Conservation (phyloP, 1,284 basidiomycete genomes). For the Papiliotrema laurentii region DNA sequence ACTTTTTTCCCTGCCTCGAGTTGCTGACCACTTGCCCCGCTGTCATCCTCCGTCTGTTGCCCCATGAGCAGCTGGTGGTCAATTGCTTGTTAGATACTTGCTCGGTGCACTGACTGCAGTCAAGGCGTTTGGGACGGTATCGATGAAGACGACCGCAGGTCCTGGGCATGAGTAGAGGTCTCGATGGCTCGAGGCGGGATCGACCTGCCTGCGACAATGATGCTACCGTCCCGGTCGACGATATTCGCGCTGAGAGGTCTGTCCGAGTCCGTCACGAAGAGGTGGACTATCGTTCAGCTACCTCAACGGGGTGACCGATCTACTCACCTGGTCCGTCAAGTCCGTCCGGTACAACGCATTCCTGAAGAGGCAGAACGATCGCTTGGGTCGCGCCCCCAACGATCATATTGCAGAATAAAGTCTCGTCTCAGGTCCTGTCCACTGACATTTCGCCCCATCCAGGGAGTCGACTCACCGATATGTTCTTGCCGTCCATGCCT, state of each 20-base stretch:
- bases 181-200: neutral
- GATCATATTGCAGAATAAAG: slow-evolving; percentile 70
- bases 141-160: slow-evolving; percentile 13
- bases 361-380: slow-evolving; percentile 56
- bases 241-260: slow-evolving; percentile 61
- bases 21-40: neutral
- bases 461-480: slow-evolving; percentile 47
- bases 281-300: slow-evolving; percentile 51
- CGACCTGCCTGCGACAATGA: slow-evolving; percentile 58
- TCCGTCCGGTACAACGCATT: slow-evolving; percentile 16
- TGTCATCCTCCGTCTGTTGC: neutral
- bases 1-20: slow-evolving; percentile 4
- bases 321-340: slow-evolving; percentile 17
- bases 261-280: slow-evolving; percentile 63
- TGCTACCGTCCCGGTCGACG: slow-evolving; percentile 57
- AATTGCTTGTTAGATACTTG: neutral
- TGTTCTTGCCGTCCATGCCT: slow-evolving; percentile 54
- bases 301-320: neutral
- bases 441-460: neutral
- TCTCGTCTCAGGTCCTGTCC: slow-evolving; percentile 40
- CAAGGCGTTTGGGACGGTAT: slow-evolving; percentile 5
- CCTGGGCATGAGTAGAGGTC: neutral
- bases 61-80: neutral
- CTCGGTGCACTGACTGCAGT: neutral
- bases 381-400: slow-evolving; percentile 59